Evolutionary conservation across 2,329 filamentous ascomycete genomes (phyloP).

Genomic region (Trichoderma oligosporum): DNA sequence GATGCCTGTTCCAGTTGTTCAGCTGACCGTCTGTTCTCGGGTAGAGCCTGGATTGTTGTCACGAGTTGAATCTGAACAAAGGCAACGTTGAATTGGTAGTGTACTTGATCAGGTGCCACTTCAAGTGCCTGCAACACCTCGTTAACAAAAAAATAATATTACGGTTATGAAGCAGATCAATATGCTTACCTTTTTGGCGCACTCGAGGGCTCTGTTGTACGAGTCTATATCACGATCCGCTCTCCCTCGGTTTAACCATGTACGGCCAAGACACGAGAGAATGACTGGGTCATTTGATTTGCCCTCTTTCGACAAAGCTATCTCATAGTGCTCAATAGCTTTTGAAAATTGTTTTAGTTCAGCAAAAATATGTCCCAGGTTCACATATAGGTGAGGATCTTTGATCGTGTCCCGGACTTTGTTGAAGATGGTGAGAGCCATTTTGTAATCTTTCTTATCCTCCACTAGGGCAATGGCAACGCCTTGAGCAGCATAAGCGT

Average conservation of each 20-base stretch:
- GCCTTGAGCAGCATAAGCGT: conserved; percentile 93
- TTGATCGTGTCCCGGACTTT: conserved; percentile 87
- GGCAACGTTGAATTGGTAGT: conserved; percentile 96
- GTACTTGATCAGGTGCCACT: conserved; percentile 75
- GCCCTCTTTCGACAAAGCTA: conserved; percentile 73
- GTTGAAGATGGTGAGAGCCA: conserved; percentile 80
- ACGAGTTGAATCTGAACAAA: conserved; percentile 96
- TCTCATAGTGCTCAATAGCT: conserved; percentile 92
- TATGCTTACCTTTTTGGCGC: conserved; percentile 57
- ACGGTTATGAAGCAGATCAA: not conserved
- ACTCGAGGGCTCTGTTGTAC: conserved; percentile 55
- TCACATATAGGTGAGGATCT: conserved; percentile 84
- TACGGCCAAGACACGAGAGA: conserved; percentile 79
- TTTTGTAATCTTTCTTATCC: conserved; percentile 83
- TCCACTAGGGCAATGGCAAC: conserved; percentile 92
- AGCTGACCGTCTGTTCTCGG: conserved; percentile 72
- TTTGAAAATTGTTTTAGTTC: conserved; percentile 87
- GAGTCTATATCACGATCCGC: conserved; percentile 55
- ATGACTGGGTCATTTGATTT: conserved; percentile 71
- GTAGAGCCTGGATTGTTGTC: conserved; percentile 68
- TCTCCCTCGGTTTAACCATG: conserved; percentile 79
- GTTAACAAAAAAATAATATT: not conserved
- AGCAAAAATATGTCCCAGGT: conserved; percentile 87
- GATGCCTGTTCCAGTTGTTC: conserved; percentile 77
- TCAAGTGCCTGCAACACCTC: conserved; percentile 58